Percentiles rank a stretch among this genome's conserved stretches.
These are phyloP conservation scores for Oxyria digyna DNA, from an alignment of 148 eudicot species.

Conservation along the genomic window DNA sequence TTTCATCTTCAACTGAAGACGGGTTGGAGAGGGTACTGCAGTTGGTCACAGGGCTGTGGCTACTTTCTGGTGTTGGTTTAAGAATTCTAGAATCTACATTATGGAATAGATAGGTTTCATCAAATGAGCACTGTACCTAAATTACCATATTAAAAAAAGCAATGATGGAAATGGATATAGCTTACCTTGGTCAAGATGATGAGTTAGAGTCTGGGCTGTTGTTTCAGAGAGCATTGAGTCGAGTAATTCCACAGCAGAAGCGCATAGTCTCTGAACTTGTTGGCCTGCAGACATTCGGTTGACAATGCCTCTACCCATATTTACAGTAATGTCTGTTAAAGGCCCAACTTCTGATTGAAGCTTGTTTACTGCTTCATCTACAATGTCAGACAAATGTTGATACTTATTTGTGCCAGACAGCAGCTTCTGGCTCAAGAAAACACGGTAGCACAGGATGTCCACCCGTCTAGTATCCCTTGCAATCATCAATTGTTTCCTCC, in stretches of 20 bases:
- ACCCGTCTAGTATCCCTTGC: constrained; percentile 83
- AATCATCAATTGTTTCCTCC: constrained; percentile 62
- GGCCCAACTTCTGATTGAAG: constrained; percentile 84
- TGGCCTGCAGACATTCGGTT: constrained; percentile 71
- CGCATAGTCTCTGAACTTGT: constrained; percentile 61
- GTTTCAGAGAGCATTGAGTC: constrained; percentile 24
- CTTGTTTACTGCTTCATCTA: constrained; percentile 46
- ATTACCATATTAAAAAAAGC: no score
- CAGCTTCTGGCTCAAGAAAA: constrained; percentile 61
- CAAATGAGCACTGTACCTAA: not conserved
- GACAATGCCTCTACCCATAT: constrained; percentile 75
- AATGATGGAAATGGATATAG: no score
- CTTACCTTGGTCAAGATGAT: constrained; percentile 27
- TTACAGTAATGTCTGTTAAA: constrained; percentile 56
- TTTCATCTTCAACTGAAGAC: constrained; percentile 57
- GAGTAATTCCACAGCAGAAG: constrained; percentile 47
- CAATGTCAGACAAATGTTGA: constrained; percentile 32
- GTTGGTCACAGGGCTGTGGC: constrained; percentile 60
- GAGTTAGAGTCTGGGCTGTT: not conserved
- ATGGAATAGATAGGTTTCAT: not conserved
- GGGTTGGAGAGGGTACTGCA: constrained; percentile 63
- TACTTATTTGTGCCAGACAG: constrained; percentile 45
- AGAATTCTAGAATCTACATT: constrained; percentile 26
- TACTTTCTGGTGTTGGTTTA: constrained; percentile 20
- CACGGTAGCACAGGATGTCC: constrained; percentile 72